phyloP scores from a whole-genome alignment of 2,329 filamentous ascomycete genomes.

The Fusarium penzigii region DNA sequence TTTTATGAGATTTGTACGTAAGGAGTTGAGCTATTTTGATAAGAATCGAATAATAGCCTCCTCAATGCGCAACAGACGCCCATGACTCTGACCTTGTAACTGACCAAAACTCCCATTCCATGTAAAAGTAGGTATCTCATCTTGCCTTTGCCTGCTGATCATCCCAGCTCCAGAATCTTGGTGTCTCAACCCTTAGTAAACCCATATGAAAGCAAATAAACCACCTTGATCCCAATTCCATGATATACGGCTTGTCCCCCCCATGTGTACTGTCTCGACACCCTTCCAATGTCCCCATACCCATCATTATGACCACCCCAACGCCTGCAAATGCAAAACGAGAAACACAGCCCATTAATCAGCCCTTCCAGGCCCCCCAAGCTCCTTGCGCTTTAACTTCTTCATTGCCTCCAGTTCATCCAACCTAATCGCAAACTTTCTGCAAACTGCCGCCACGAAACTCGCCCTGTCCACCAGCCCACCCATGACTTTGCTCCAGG shows the following conservation, averaged over 20 bases:
- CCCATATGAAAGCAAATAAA: too few relatives aligned
- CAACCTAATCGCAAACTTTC: slow-evolving; percentile 34
- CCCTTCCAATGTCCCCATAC: not conserved
- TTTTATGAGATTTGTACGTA: not conserved
- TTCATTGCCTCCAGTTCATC: slow-evolving; percentile 17
- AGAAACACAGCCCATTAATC: not conserved
- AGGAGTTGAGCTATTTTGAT: not conserved
- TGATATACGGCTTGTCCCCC: too few relatives aligned
- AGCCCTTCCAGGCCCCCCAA: slow-evolving; percentile 19
- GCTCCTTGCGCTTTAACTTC: slow-evolving; percentile 34
- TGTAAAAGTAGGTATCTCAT: not conserved
- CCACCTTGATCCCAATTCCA: too few relatives aligned
- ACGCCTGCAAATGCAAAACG: not conserved
- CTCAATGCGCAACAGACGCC: not conserved
- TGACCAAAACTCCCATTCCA: not conserved
- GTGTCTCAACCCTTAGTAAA: too few relatives aligned
- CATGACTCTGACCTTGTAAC: not conserved
- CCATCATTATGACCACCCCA: not conserved
- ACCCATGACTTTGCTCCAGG: slow-evolving; percentile 29
- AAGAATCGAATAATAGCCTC: not conserved
- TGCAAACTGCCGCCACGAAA: slow-evolving; percentile 35
- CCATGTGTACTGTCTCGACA: too few relatives aligned
- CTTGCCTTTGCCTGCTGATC: too few relatives aligned
- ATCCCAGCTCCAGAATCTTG: too few relatives aligned
- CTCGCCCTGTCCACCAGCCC: slow-evolving; percentile 29